These are phyloP conservation scores for Emergomyces africanus DNA, from an alignment of 2,329 filamentous ascomycete species.

Conservation along the genomic window DNA sequence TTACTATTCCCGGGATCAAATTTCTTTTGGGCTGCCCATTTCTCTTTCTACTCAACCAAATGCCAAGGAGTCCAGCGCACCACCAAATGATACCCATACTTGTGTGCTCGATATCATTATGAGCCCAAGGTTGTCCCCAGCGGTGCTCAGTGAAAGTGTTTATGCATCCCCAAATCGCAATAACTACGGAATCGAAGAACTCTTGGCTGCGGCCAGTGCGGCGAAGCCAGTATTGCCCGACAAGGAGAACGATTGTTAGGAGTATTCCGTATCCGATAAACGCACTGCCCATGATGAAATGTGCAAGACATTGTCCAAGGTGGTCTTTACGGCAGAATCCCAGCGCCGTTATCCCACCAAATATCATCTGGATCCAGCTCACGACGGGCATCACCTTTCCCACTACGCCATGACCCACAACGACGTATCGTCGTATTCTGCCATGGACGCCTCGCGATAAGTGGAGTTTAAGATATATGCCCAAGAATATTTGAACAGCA, in stretches of 20 bases:
- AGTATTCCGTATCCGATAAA: slow-evolving; percentile 91
- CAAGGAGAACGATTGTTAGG: slow-evolving; percentile 71
- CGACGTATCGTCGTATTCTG: slow-evolving; percentile 58
- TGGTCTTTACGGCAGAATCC: slow-evolving; percentile 92
- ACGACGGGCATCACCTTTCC: slow-evolving; percentile 80
- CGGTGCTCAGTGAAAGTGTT: slow-evolving; percentile 97
- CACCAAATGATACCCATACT: slow-evolving; percentile 99
- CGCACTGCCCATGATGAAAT: slow-evolving; percentile 97
- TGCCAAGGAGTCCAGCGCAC: slow-evolving; percentile 77
- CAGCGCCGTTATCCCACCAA: slow-evolving; percentile 82
- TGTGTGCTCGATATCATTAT: slow-evolving; percentile 93
- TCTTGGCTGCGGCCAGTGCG: slow-evolving; percentile 80
- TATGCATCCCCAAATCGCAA: slow-evolving; percentile 89
- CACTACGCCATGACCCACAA: slow-evolving; percentile 62
- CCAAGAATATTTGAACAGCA: slow-evolving; percentile 61
- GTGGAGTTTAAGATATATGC: slow-evolving; percentile 80
- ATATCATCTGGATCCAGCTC: slow-evolving; percentile 88
- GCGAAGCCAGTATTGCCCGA: slow-evolving; percentile 77
- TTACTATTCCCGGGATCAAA: slow-evolving; percentile 81
- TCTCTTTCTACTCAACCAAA: slow-evolving; percentile 80
- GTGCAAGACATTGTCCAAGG: slow-evolving; percentile 79
- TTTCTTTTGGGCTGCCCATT: slow-evolving; percentile 83
- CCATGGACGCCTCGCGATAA: slow-evolving; percentile 74
- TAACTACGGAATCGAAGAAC: slow-evolving; percentile 87
- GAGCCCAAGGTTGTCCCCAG: slow-evolving; percentile 81